phyloP scores from a whole-genome alignment of 2,329 filamentous ascomycete genomes.

The Fusarium graminum region DNA sequence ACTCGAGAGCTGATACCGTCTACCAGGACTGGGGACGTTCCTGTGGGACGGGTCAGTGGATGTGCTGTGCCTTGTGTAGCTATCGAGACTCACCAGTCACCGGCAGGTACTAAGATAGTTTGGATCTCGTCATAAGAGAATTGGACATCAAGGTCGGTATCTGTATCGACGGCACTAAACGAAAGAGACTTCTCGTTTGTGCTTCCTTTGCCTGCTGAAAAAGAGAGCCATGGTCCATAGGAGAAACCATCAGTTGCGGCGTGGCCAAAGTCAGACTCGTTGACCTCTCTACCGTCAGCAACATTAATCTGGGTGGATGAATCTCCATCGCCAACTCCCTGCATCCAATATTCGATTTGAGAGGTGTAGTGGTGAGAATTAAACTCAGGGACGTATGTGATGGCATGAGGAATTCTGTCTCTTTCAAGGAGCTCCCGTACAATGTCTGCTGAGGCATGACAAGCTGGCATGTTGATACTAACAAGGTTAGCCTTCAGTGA shows the following conservation, averaged over 20 bases:
- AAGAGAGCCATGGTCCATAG: constrained; percentile 36
- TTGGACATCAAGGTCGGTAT: constrained; percentile 32
- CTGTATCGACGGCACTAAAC: constrained; percentile 21
- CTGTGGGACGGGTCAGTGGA: constrained; percentile 7
- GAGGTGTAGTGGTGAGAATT: constrained; percentile 26
- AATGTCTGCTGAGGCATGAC: constrained; percentile 36
- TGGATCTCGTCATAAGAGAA: constrained; percentile 42
- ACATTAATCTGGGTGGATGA: constrained; percentile 27
- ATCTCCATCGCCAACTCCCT: constrained; percentile 35
- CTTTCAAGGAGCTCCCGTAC: constrained; percentile 25
- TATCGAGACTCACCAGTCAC: constrained; percentile 15
- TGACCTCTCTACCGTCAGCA: constrained; percentile 26
- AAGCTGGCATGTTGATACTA: constrained; percentile 39
- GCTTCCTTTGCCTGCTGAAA: constrained; percentile 16
- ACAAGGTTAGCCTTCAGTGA: not conserved
- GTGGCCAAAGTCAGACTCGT: constrained; percentile 39
- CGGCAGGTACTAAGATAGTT: constrained; percentile 28
- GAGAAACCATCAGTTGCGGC: constrained; percentile 31
- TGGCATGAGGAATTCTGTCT: constrained; percentile 32
- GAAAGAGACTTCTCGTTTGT: constrained; percentile 15
- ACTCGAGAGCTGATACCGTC: constrained; percentile 26
- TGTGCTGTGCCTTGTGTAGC: not conserved
- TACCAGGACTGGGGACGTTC: constrained; percentile 39
- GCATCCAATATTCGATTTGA: constrained; percentile 38
- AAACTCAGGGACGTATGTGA: constrained; percentile 38